A percentile compares a stretch with the other conserved stretches of the same genome.
These are phyloP conservation scores for Globisporangium splendens DNA, from an alignment of 352 stramenopile genomes.

Conservation along the genomic window DNA sequence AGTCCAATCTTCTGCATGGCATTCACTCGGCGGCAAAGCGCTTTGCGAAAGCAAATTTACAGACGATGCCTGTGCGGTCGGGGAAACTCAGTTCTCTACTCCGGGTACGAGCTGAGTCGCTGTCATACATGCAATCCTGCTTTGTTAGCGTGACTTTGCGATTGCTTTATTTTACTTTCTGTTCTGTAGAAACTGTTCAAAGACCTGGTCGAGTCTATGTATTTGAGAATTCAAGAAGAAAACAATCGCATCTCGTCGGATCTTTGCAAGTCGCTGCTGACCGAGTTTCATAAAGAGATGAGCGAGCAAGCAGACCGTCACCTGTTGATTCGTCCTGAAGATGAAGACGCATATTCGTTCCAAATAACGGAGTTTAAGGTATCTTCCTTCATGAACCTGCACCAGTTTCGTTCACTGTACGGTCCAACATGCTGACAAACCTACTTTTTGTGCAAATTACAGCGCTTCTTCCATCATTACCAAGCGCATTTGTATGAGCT, in stretches of 20 bases:
- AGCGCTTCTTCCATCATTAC: constrained; percentile 78
- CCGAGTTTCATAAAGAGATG: constrained; percentile 56
- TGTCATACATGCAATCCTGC: constrained; percentile 5
- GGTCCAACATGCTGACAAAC: neutral
- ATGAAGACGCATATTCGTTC: constrained; percentile 60
- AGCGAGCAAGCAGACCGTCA: constrained; percentile 51
- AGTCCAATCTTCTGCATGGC: constrained; percentile 39
- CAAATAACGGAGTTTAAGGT: constrained; percentile 75
- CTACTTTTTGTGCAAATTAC: neutral
- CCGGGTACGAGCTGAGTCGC: constrained; percentile 28
- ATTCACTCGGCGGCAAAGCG: constrained; percentile 51
- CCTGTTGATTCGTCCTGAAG: constrained; percentile 35
- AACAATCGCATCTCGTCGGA: constrained; percentile 67
- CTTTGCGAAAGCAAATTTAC: constrained; percentile 42
- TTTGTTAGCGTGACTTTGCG: neutral
- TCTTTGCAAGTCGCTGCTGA: constrained; percentile 52
- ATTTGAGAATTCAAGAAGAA: constrained; percentile 61
- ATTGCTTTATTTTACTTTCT: neutral
- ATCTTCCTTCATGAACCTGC: neutral
- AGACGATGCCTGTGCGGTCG: constrained; percentile 63
- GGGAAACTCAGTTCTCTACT: constrained; percentile 62
- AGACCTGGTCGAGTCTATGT: constrained; percentile 67
- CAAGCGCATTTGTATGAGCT: constrained; percentile 65
- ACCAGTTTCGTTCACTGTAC: no score
- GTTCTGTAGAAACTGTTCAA: constrained; percentile 72